Base-by-base conservation (phyloP, 1,284 basidiomycete genomes). In the Athelia sp. region DNA sequence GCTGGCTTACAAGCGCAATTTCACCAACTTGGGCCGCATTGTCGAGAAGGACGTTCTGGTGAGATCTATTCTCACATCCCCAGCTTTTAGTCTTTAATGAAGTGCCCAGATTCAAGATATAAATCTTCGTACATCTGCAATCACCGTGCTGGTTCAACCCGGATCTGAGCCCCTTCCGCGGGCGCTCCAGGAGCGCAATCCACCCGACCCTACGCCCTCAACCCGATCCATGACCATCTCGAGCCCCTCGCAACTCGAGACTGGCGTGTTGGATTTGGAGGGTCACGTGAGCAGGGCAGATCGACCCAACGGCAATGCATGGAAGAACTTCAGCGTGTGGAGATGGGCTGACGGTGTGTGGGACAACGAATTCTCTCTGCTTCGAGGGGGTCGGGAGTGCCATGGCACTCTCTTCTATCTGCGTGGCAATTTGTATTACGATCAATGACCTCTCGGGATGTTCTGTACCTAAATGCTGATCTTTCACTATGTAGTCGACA, bases 21-120 rank as follows among this genome's bases (percentile, higher is more conserved):
- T 82, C 54, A 49, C 67, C 0, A 56, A 52, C 1, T 45, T 68
- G 4, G 62, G 66, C 44, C 43, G 72, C 2, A 29, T 64, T 0
- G 63, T 82, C 11, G 76, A 79, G 59, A 82, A 81, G 54, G 81
- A 83, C 52, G 63, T 71, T 19, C 63, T 82, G 34, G 79, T 81
- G n/a, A n/a, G n/a, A n/a, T n/a, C n/a, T n/a, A n/a, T n/a, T n/a
- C n/a, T n/a, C n/a, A n/a, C n/a, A n/a, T n/a, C n/a, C n/a, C n/a
- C n/a, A n/a, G n/a, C n/a, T n/a, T n/a, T n/a, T n/a, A n/a, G n/a
- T n/a, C 21, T 13, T 36, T 15, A 35, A 40, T 9, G 9, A 19
- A 40, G 49, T 13, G 14, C 38, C 11, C 52, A 81, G 78, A 67
- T 81, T 22, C 64, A 73, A 35, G 60, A 63, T 4, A 70, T 78